These are phyloP conservation scores for Datisca glomerata DNA, from an alignment of 306 rosid species.

Conservation along the genomic window DNA sequence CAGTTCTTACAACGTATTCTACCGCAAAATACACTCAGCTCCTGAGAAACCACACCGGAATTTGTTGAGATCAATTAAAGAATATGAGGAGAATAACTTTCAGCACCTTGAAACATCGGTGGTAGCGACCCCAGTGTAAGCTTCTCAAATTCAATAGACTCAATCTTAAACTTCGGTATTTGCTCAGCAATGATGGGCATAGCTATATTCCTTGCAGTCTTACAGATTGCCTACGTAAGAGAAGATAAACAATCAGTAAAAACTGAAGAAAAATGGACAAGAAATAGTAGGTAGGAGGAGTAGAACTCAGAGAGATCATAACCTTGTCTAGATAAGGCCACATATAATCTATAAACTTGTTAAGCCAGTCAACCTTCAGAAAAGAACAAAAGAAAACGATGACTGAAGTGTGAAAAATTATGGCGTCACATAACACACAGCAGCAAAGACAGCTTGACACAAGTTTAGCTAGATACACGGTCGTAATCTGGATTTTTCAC, in stretches of 20 bases:
- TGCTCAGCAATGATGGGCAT: constrained; percentile 11
- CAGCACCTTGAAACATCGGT: neutral
- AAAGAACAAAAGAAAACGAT: neutral
- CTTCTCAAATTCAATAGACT: constrained; percentile 2
- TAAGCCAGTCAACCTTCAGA: constrained; percentile 74
- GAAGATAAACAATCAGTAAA: constrained; percentile 1
- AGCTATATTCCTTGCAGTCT: constrained; percentile 1
- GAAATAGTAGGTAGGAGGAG: neutral
- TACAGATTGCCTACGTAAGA: neutral
- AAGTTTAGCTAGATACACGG: constrained; percentile 28
- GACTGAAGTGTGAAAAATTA: neutral
- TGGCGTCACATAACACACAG: no score
- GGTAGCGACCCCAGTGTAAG: neutral
- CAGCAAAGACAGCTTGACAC: neutral
- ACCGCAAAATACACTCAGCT: neutral
- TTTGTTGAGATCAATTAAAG: neutral
- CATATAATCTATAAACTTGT: constrained; percentile 56
- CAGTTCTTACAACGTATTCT: neutral
- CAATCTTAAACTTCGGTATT: constrained; percentile 11
- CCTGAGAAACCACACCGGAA: neutral
- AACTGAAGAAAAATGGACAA: neutral
- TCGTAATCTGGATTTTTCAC: constrained; percentile 80
- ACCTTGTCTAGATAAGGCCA: constrained; percentile 97
- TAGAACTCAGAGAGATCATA: neutral
- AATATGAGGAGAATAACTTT: neutral